A percentile compares a stretch with the other conserved stretches of the same genome.
These are phyloP conservation scores for Clarkia xantiana DNA, from an alignment of 345 rosid species.

Conservation along the genomic window DNA sequence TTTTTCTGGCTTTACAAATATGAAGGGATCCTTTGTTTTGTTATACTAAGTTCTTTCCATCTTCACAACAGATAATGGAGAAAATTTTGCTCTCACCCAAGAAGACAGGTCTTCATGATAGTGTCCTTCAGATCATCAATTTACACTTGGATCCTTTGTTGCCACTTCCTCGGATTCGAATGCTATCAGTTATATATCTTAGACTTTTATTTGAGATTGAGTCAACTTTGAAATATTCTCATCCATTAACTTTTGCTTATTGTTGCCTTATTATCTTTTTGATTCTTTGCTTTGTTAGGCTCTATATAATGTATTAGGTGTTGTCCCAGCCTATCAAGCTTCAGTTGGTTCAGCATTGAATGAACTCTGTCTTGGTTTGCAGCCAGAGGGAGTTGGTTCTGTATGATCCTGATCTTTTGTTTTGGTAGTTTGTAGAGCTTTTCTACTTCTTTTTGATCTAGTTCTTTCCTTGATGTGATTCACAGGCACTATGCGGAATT, in stretches of 20 bases:
- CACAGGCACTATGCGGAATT: conserved; percentile 76
- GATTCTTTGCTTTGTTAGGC: conserved; percentile 32
- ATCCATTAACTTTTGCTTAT: not conserved
- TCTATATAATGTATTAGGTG: conserved; percentile 77
- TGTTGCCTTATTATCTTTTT: conserved; percentile 8
- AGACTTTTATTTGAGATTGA: conserved; percentile 4
- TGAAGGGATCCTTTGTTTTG: conserved; percentile 1
- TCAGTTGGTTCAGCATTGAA: conserved; percentile 75
- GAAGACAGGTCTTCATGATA: conserved; percentile 76
- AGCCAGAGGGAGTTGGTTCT: conserved; percentile 63
- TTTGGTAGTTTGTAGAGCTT: conserved; percentile 3
- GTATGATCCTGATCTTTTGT: conserved; percentile 24
- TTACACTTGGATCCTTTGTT: conserved; percentile 84
- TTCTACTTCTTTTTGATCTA: not conserved
- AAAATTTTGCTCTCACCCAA: conserved; percentile 55
- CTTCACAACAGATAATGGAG: conserved; percentile 67
- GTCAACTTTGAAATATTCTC: conserved; percentile 2
- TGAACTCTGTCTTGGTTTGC: conserved; percentile 89
- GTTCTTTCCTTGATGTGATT: conserved; percentile 9
- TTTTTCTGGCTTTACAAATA: conserved; percentile 4
- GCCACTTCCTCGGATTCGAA: conserved; percentile 87
- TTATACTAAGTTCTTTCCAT: conserved; percentile 7
- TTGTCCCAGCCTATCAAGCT: conserved; percentile 79
- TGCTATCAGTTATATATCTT: conserved; percentile 61
- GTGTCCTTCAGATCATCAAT: conserved; percentile 64